These are phyloP conservation scores for Epithele typhae DNA, from an alignment of 768 basidiomycete genomes.

Conservation along the genomic window DNA sequence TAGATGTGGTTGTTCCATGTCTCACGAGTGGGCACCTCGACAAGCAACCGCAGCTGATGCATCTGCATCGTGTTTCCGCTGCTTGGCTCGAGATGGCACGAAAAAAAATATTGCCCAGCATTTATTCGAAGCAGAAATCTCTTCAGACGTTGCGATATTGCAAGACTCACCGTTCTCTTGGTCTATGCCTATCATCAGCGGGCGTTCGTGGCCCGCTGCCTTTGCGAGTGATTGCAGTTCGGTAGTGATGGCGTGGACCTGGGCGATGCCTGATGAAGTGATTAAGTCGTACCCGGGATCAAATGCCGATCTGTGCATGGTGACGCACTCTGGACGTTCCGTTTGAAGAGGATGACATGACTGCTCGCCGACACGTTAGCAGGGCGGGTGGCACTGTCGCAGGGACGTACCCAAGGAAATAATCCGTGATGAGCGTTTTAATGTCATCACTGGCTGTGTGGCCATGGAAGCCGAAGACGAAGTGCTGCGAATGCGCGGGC, in stretches of 20 bases:
- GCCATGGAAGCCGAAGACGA: constrained; percentile 69
- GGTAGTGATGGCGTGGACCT: constrained; percentile 43
- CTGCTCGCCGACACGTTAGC: constrained; percentile 15
- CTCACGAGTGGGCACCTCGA: too few relatives aligned
- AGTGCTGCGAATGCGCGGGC: constrained; percentile 46
- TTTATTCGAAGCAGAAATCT: too few relatives aligned
- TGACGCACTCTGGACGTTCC: constrained; percentile 51
- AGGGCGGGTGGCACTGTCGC: too few relatives aligned
- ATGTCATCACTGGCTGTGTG: constrained; percentile 46
- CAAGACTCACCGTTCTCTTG: constrained; percentile 60
- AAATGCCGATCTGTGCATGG: too few relatives aligned
- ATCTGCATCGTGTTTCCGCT: too few relatives aligned
- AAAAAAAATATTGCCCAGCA: too few relatives aligned
- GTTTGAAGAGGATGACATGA: constrained; percentile 64
- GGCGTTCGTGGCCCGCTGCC: constrained; percentile 48
- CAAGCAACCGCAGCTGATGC: too few relatives aligned
- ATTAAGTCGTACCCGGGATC: too few relatives aligned
- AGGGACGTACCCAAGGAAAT: constrained; percentile 49
- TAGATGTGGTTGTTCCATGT: too few relatives aligned
- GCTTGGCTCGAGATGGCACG: too few relatives aligned
- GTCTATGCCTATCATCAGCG: constrained; percentile 66
- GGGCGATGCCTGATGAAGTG: constrained; percentile 39
- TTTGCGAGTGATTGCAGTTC: constrained; percentile 53
- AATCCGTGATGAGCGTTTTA: constrained; percentile 52
- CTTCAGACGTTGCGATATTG: too few relatives aligned